Conservation (phyloP, 306 rosid genomes). For the Carpinus viminea region DNA sequence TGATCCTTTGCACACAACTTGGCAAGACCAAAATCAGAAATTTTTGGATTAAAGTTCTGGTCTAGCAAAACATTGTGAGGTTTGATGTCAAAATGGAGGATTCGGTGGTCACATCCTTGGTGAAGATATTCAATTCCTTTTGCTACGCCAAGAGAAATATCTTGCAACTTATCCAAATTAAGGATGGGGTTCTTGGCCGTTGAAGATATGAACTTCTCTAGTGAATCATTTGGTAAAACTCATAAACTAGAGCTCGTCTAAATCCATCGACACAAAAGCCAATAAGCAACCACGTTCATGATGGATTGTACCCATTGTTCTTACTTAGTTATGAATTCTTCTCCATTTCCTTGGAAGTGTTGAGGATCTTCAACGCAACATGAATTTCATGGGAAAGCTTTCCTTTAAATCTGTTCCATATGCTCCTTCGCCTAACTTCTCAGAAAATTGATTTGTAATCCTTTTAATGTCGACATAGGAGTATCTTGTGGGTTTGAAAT, state of each 20-base stretch:
- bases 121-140: conserved; percentile 40
- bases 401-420: conserved; percentile 32
- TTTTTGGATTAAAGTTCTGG: too few relatives aligned
- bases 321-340: conserved; percentile 46
- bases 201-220: conserved; percentile 37
- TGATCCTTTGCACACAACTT: too few relatives aligned
- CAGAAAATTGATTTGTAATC: conserved; percentile 19
- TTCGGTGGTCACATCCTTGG: conserved; percentile 39
- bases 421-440: conserved; percentile 27
- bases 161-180: conserved; percentile 24
- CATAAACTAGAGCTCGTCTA: too few relatives aligned
- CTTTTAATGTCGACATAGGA: conserved; percentile 34
- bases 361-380: conserved; percentile 34
- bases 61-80: conserved; percentile 13
- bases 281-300: too few relatives aligned
- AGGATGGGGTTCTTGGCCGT: conserved; percentile 24
- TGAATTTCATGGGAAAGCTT: conserved; percentile 19
- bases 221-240: conserved; percentile 28
- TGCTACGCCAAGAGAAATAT: conserved; percentile 32
- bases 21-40: too few relatives aligned
- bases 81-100: conserved; percentile 42
- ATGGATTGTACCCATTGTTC: conserved; percentile 22
- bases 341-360: conserved; percentile 27
- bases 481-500: conserved; percentile 33
- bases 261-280: too few relatives aligned